Conservation (phyloP, 495 filamentous ascomycete species). For the Usnea hakonensis region DNA sequence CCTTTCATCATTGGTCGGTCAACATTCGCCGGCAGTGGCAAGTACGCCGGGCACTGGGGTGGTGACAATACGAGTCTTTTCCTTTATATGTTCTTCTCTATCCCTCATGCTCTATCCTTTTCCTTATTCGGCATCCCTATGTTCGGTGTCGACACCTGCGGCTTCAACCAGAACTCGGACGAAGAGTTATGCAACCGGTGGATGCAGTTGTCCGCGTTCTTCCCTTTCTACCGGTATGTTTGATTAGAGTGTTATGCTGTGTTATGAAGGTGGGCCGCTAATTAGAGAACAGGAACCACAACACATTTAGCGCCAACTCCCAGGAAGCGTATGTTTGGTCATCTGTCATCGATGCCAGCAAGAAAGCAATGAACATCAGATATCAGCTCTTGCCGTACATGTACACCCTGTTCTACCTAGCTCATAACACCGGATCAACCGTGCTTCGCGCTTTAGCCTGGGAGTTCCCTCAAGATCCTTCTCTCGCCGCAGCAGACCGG, state of each 20-base stretch:
- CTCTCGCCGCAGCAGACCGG: slow-evolving; percentile 55
- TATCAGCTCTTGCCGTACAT: slow-evolving; percentile 71
- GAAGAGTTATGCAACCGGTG: slow-evolving; percentile 75
- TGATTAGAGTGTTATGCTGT: background rate
- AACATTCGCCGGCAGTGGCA: slow-evolving; percentile 74
- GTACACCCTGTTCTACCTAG: slow-evolving; percentile 70
- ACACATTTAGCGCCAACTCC: slow-evolving; percentile 49
- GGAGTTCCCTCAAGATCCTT: slow-evolving; percentile 76
- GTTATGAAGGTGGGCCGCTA: background rate
- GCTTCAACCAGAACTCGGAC: slow-evolving; percentile 64
- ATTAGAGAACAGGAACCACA: slow-evolving; percentile 54
- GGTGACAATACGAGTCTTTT: slow-evolving; percentile 70
- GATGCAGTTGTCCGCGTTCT: slow-evolving; percentile 83
- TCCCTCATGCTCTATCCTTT: slow-evolving; percentile 74
- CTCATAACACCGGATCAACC: slow-evolving; percentile 59
- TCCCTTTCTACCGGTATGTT: slow-evolving; percentile 62
- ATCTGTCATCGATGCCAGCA: slow-evolving; percentile 57
- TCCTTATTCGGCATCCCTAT: slow-evolving; percentile 79
- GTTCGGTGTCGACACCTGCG: slow-evolving; percentile 80
- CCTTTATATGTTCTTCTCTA: slow-evolving; percentile 66
- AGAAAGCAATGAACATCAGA: slow-evolving; percentile 63
- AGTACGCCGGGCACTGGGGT: slow-evolving; percentile 81
- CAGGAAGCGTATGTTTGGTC: slow-evolving; percentile 78
- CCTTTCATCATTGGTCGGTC: slow-evolving; percentile 83
- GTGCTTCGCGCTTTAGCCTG: slow-evolving; percentile 76